These are phyloP conservation scores for Lotmaria passim DNA, from an alignment of 208 protist genomes.

Conservation along the genomic window DNA sequence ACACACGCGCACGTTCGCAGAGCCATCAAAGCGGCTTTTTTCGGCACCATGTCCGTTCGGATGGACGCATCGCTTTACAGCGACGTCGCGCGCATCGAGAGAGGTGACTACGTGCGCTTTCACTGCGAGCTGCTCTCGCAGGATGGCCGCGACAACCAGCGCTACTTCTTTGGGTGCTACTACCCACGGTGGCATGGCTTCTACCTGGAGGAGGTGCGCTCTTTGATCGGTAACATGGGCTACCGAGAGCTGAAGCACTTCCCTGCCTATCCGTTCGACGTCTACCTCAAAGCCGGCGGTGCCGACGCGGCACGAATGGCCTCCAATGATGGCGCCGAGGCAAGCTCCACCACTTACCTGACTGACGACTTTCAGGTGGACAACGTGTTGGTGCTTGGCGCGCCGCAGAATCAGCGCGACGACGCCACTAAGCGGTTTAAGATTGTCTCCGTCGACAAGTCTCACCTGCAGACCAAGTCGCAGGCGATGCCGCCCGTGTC, in stretches of 20 bases:
- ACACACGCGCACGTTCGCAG: too few species aligned
- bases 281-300: conserved; percentile 53
- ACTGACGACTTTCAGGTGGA: conserved; percentile 86
- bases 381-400: conserved; percentile 66
- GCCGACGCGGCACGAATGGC: neutral
- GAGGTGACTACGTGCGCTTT: conserved; percentile 81
- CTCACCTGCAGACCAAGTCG: conserved; percentile 57
- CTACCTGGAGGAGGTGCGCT: conserved; percentile 90
- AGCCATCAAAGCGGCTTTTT: too few species aligned
- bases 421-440: conserved; percentile 84
- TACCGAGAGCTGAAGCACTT: conserved; percentile 79
- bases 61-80: conserved; percentile 87
- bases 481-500: conserved; percentile 22
- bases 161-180: conserved; percentile 91
- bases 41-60: conserved; percentile 65
- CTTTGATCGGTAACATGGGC: conserved; percentile 79
- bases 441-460: conserved; percentile 81
- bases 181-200: conserved; percentile 91
- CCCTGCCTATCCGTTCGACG: conserved; percentile 81
- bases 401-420: conserved; percentile 84
- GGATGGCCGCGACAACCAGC: conserved; percentile 64
- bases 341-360: conserved; percentile 61
- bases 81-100: conserved; percentile 80
- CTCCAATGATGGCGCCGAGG: conserved; percentile 58
- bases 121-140: conserved; percentile 82